A percentile compares a stretch with the other conserved stretches of the same genome.
Conservation (phyloP, 169 alveolate species). For the Theileria orientalis region DNA sequence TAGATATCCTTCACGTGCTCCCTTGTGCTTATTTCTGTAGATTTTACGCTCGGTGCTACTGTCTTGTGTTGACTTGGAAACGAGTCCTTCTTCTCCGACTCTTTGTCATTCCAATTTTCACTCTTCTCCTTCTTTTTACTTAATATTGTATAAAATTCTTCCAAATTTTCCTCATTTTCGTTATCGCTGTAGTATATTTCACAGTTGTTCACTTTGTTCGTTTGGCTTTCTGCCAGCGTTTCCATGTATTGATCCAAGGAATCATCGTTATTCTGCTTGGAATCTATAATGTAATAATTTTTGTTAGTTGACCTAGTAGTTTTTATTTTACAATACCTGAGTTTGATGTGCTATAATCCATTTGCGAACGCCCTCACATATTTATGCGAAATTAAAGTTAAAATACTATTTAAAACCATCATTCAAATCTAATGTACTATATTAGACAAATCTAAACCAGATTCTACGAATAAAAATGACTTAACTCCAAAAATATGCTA, state of each 20-base stretch:
- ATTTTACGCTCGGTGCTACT: neutral
- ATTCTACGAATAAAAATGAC: no score
- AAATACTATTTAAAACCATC: no score
- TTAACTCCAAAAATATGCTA: no score
- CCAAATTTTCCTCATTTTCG: neutral
- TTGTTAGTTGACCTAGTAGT: neutral
- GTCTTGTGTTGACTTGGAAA: neutral
- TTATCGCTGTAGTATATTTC: neutral
- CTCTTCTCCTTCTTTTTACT: conserved; percentile 10
- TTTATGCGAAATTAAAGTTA: neutral
- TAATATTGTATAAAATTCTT: conserved; percentile 5
- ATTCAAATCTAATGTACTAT: no score
- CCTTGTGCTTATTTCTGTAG: conserved; percentile 1
- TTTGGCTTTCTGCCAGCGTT: neutral
- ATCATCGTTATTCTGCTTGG: neutral
- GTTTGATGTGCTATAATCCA: neutral
- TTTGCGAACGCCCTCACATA: neutral
- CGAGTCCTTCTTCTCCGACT: no score
- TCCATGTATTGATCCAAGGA: conserved; percentile 12
- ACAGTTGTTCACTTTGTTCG: neutral
- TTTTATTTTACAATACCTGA: conserved; percentile 3
- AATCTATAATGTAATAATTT: neutral
- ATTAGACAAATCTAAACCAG: no score
- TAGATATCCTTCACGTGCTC: conserved; percentile 23
- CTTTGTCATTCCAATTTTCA: conserved; percentile 1